Base-by-base conservation (phyloP, 768 basidiomycete genomes). In the Rhodocollybia butyracea region DNA sequence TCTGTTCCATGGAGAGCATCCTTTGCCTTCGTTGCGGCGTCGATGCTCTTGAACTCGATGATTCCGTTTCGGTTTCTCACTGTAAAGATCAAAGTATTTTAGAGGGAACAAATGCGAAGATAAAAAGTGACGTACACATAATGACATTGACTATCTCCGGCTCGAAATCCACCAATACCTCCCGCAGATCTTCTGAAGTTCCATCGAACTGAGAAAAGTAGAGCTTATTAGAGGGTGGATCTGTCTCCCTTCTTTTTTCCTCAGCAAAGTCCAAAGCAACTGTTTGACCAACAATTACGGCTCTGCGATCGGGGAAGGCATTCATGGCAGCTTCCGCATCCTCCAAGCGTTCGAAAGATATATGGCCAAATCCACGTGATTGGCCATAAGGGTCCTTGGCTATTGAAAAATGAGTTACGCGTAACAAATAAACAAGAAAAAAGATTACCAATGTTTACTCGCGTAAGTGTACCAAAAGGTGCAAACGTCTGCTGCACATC, bases 11-110 rank as follows among this genome's bases (percentile, higher is more conserved):
- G 39, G 10, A 53, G 31, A 5, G 38, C 39, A 19, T 43, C 11
- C 31, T 34, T 40, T 10, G 43, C 43, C 21, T 27, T 31, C 1
- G 43, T n/a, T 5, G 53, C 53, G n/a, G 45, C 40, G 12, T 46
- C 43, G 11, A 46, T 34, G 6, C n/a, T 34, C 4, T 46, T 27
- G 34, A 29, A 54, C 11, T 38, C 10, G 22, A 54, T 21, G 26
- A 54, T 34, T 19, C 40, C 53, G 34, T 54, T 54, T 21, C 43
- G 27, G 29, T 46, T 54, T 12, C 24, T 46, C 43, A 54, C 42
- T 54, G n/a, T 42, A 10, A 21, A 15, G 11, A 46, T 4, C 13
- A 7, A 11, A 15, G 12, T 6, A 42, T 30, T 19, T n/a, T n/a
- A n/a, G 19, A 31, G n/a, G 5, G 29, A 7, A 54, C n/a, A 22